phyloP scores from a whole-genome alignment of 106 monocot genomes.

The Dendrobium huoshanense region DNA sequence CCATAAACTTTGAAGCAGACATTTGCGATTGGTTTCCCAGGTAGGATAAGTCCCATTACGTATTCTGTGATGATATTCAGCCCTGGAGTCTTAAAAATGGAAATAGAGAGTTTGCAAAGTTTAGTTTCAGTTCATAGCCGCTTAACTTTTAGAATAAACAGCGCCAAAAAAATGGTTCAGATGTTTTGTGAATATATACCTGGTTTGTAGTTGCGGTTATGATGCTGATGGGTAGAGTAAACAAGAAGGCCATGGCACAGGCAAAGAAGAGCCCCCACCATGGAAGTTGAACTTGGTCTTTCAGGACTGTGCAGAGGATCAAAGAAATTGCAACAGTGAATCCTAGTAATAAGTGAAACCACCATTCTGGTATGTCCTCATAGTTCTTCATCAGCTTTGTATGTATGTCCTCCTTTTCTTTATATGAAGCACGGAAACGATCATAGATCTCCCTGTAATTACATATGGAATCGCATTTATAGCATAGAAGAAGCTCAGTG shows the following conservation, averaged over 20 bases:
- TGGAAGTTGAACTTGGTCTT: conserved; percentile 76
- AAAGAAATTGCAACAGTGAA: conserved; percentile 45
- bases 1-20: conserved; percentile 97
- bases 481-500: not conserved
- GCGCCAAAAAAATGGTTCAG: not conserved
- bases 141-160: not conserved
- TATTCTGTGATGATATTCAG: conserved; percentile 95
- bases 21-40: conserved; percentile 79
- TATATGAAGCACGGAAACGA: conserved; percentile 59
- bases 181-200: conserved; percentile 19
- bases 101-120: not conserved
- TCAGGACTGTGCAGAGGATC: conserved; percentile 63
- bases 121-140: not conserved
- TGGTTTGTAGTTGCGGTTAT: conserved; percentile 97
- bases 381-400: conserved; percentile 82
- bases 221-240: conserved; percentile 94
- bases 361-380: conserved; percentile 80
- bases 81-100: conserved; percentile 60
- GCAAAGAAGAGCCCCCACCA: conserved; percentile 94
- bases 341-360: conserved; percentile 60
- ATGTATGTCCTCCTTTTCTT: conserved; percentile 79
- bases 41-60: conserved; percentile 70
- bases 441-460: conserved; percentile 71
- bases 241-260: conserved; percentile 74
- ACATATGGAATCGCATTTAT: not conserved